Evolutionary conservation across 2,329 filamentous ascomycete genomes (phyloP).

Genomic region (Amesomyces nigricolor): DNA sequence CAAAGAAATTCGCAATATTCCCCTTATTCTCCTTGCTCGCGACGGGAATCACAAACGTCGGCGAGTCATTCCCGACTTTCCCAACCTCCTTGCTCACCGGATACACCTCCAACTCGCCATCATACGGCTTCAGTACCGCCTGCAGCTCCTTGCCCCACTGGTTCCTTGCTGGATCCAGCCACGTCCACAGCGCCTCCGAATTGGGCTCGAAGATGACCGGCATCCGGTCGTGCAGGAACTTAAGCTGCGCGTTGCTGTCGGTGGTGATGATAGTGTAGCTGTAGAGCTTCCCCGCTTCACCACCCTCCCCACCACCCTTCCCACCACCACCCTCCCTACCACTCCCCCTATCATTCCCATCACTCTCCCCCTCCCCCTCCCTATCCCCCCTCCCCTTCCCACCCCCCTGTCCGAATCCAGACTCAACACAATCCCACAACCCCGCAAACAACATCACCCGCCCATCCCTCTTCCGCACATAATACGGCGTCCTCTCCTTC

Average conservation of each 20-base stretch:
- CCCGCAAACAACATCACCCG: conserved; percentile 85
- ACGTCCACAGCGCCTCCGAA: conserved; percentile 62
- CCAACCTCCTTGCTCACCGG: conserved; percentile 84
- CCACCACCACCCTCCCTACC: conserved; percentile 27
- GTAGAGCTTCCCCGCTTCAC: conserved; percentile 44
- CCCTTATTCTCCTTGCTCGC: conserved; percentile 82
- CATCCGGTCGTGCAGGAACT: conserved; percentile 91
- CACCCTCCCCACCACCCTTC: too few species aligned
- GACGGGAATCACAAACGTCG: conserved; percentile 75
- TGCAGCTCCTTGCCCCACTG: conserved; percentile 79
- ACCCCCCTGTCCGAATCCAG: conserved; percentile 29
- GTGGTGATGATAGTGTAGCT: conserved; percentile 96
- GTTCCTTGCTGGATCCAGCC: conserved; percentile 68
- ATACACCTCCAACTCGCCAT: conserved; percentile 76
- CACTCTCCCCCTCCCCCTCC: conserved; percentile 29
- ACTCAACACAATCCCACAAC: conserved; percentile 82
- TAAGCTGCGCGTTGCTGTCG: conserved; percentile 72
- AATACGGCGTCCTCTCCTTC: conserved; percentile 82
- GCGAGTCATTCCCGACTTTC: conserved; percentile 88
- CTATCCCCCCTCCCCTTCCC: conserved; percentile 11
- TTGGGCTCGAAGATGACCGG: conserved; percentile 81
- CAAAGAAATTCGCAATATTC: conserved; percentile 93
- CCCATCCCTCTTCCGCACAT: conserved; percentile 73
- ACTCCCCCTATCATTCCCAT: conserved; percentile 42
- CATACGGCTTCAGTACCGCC: conserved; percentile 68